Evolutionary conservation across 306 rosid genomes (phyloP).

Genomic region (Pachyrhizus erosus): DNA sequence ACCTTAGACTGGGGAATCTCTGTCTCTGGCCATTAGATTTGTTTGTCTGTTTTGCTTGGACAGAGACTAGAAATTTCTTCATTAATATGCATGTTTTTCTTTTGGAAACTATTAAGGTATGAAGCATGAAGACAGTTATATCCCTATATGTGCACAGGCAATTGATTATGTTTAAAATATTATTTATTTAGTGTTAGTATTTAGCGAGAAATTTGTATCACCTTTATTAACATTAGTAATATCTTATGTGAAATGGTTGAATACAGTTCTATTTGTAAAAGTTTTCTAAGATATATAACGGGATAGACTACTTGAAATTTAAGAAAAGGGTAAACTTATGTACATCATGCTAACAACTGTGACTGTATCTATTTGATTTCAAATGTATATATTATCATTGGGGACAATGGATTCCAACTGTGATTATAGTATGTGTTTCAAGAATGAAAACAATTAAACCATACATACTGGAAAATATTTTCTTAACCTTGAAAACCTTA

Average conservation of each 20-base stretch:
- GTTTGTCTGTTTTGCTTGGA: neutral
- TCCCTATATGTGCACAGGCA: neutral
- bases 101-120: neutral
- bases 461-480: neutral
- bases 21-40: neutral
- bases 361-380: neutral
- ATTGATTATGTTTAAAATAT: neutral
- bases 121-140: neutral
- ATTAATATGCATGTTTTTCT: conserved; percentile 21
- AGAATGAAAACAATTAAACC: neutral
- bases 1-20: neutral
- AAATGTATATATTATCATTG: neutral
- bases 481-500: neutral
- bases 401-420: neutral
- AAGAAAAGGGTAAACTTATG: neutral
- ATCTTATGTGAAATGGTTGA: neutral
- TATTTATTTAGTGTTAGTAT: no score
- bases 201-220: no score
- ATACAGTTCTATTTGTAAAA: neutral
- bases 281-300: neutral
- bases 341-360: neutral
- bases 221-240: no score
- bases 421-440: neutral
- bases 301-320: neutral
- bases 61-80: neutral